Evolutionary conservation across 495 filamentous ascomycete genomes (phyloP), one percentile per base, ranked within the genome.

Genomic region (Penicillium nucicola): DNA sequence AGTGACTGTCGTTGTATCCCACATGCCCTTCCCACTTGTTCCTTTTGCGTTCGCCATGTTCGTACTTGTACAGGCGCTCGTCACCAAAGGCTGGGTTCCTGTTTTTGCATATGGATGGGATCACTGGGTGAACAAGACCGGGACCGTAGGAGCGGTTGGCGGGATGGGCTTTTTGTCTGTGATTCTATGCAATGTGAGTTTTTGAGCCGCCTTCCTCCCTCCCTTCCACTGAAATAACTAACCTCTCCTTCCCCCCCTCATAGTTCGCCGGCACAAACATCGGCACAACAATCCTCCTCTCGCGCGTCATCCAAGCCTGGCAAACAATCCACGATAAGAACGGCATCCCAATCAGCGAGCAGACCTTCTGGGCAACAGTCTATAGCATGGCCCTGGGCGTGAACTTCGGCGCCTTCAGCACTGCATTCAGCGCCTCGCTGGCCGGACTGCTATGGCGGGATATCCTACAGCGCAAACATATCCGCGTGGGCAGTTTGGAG

Each of bases 211-310:
- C 13, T 18, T 18, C 11, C 30, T 38, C 11, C 3, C 17, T 8
- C 8, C 15, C 2, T 19, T 5, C 13, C 15, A 2, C 9, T 2
- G 28, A 13, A 43, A 3, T 14, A 3, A 17, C 52, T 54, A 49
- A 52, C 25, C 2, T 8, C 7, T 17, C 19, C n/a, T 17, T 20
- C 42, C 34, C 12, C 17, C 42, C 50, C n/a, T n/a, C n/a, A n/a
- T 50, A 86, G 83, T 87, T 86, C 51, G 81, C 83, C 10, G 84
- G 84, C 12, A 86, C 84, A 9, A 86, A 87, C 51, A 87, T 86
- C 42, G 84, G 84, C 14, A 85, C 84, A 1, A 83, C 84, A 4
- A 86, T 87, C 58, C 76, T 86, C 5, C 72, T 86, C 13, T 84
- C 77, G 10, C 80, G 84, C 13, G 74, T 87, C 8, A 79, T 87